Evolutionary conservation across 805 yeast species (phyloP).

Genomic region (Kockiozyma suomiensis): DNA sequence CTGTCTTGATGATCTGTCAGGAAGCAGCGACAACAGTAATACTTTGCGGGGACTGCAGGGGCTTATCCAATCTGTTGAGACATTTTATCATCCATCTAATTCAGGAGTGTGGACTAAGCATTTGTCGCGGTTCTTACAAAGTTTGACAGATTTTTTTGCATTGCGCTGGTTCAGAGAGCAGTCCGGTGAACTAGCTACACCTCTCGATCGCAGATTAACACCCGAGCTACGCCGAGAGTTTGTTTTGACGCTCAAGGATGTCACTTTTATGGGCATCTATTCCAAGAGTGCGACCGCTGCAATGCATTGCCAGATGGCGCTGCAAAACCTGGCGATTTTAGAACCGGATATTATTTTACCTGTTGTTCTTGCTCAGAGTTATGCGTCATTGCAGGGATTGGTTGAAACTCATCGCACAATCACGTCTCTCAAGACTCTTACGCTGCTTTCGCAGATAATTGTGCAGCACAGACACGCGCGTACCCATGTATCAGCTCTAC

Average conservation of each 20-base stretch:
- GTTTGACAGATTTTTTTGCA: slow-evolving; percentile 49
- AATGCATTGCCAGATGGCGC: slow-evolving; percentile 58
- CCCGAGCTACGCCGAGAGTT: slow-evolving; percentile 48
- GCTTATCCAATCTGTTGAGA: slow-evolving; percentile 68
- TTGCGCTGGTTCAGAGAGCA: slow-evolving; percentile 45
- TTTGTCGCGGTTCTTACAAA: slow-evolving; percentile 65
- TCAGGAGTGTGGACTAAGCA: slow-evolving; percentile 83
- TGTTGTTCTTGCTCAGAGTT: slow-evolving; percentile 57
- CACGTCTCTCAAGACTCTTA: slow-evolving; percentile 69
- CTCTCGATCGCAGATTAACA: slow-evolving; percentile 41
- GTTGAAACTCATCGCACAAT: slow-evolving; percentile 70
- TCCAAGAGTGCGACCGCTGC: slow-evolving; percentile 63
- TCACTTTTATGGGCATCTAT: slow-evolving; percentile 72
- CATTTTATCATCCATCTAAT: slow-evolving; percentile 91
- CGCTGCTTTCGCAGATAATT: slow-evolving; percentile 67
- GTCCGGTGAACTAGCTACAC: slow-evolving; percentile 39
- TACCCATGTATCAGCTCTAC: slow-evolving; percentile 74
- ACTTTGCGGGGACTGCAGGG: slow-evolving; percentile 38
- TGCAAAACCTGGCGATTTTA: slow-evolving; percentile 66
- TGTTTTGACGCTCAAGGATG: slow-evolving; percentile 56
- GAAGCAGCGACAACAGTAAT: background rate
- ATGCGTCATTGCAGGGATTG: slow-evolving; percentile 51
- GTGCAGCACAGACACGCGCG: slow-evolving; percentile 64
- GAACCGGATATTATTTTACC: slow-evolving; percentile 52
- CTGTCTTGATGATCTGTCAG: slow-evolving; percentile 45